A percentile compares a stretch with the other conserved stretches of the same genome.
Evolutionary conservation across 208 protist species (phyloP).

Genomic region (Acanthamoeba rhysodes): DNA sequence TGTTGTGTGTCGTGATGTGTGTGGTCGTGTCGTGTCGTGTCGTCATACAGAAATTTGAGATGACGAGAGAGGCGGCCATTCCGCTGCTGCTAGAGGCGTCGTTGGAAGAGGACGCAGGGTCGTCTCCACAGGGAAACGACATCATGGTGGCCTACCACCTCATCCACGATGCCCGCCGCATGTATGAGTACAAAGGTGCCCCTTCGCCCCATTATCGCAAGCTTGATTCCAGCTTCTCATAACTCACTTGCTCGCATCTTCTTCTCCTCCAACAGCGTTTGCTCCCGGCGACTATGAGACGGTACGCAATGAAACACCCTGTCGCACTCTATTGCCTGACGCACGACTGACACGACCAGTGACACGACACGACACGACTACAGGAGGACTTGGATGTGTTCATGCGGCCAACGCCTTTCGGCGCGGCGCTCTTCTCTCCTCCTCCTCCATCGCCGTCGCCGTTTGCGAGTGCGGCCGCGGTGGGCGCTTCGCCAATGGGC

Average conservation of each 20-base stretch:
- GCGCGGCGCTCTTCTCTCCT: neutral
- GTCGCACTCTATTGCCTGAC: too few species aligned
- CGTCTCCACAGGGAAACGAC: neutral
- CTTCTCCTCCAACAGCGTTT: neutral
- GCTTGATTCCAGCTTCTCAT: neutral
- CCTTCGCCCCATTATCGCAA: neutral
- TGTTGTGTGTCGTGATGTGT: too few species aligned
- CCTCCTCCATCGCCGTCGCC: neutral
- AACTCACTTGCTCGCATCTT: neutral
- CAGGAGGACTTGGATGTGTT: conserved; percentile 10
- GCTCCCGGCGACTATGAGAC: conserved; percentile 8
- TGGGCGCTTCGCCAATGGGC: neutral
- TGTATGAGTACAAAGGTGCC: conserved; percentile 36
- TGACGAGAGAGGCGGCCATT: conserved; percentile 24
- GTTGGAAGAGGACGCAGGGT: neutral
- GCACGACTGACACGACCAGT: neutral
- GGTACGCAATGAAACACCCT: neutral
- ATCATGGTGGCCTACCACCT: conserved; percentile 66
- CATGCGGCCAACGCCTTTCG: neutral
- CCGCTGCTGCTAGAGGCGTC: neutral
- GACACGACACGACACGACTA: neutral
- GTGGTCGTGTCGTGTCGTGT: neutral
- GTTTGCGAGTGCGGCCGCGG: neutral
- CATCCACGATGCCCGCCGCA: conserved; percentile 45
- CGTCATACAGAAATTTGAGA: conserved; percentile 54